phyloP scores from a whole-genome alignment of 164 flowering plant genomes.

The Vitis labrusca region DNA sequence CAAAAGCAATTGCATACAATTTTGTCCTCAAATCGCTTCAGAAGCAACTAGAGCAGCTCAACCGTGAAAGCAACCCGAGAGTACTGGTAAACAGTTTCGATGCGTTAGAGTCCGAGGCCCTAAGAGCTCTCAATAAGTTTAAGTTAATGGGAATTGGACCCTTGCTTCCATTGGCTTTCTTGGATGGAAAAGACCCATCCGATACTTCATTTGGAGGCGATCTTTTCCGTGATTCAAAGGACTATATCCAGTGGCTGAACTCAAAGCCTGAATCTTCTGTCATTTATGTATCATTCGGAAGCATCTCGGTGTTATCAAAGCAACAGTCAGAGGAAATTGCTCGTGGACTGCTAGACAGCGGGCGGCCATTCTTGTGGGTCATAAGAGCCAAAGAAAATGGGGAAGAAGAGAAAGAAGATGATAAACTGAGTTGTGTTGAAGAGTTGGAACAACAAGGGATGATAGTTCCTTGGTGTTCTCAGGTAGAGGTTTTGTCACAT shows the following conservation, averaged over 20 bases:
- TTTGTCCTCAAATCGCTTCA: not conserved
- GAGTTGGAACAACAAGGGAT: slow-evolving; percentile 29
- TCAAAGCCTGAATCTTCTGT: slow-evolving; percentile 37
- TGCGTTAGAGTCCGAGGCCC: slow-evolving; percentile 32
- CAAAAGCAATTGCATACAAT: not conserved
- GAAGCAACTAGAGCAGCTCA: slow-evolving; percentile 17
- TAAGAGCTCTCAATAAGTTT: slow-evolving; percentile 25
- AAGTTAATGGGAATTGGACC: slow-evolving; percentile 45
- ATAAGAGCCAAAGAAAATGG: slow-evolving; percentile 9
- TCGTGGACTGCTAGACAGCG: slow-evolving; percentile 19
- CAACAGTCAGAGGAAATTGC: slow-evolving; percentile 38
- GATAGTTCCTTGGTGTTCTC: slow-evolving; percentile 51
- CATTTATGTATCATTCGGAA: slow-evolving; percentile 50
- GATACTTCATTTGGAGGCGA: slow-evolving; percentile 34
- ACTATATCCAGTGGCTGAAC: slow-evolving; percentile 45
- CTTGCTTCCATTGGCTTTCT: slow-evolving; percentile 37
- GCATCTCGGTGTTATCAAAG: slow-evolving; percentile 20
- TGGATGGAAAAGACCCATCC: slow-evolving; percentile 27
- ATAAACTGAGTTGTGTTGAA: slow-evolving; percentile 4
- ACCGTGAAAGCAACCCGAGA: slow-evolving; percentile 10
- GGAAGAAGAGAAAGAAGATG: slow-evolving; percentile 8
- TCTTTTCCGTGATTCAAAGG: slow-evolving; percentile 14
- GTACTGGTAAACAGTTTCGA: slow-evolving; percentile 47
- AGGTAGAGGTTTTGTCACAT: slow-evolving; percentile 38
- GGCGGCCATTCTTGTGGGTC: slow-evolving; percentile 53